Base-by-base conservation (phyloP, 2,329 filamentous ascomycete species). In the Ilyonectria mors-panacis region DNA sequence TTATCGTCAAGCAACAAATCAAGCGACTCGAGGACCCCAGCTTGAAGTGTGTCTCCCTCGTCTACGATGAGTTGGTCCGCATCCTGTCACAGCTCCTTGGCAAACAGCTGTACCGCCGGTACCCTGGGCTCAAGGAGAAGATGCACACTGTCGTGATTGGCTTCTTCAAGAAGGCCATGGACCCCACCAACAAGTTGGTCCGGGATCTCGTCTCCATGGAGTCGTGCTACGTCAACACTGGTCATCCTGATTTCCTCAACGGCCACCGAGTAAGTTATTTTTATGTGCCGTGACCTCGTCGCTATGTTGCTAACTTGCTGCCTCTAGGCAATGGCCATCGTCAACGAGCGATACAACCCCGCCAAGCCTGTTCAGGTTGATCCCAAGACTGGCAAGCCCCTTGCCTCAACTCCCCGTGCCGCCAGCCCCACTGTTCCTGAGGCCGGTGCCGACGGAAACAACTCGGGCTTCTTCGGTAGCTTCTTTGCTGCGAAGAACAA, bases 401-500 rank as follows among this genome's bases (percentile, higher is more conserved):
- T 99, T 17, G 84, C 87, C 44, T 80, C 87, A 23, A 87, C 88
- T 2, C 94, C 94, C 58, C 91, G 94, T 70, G 90, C 93, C 48
- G 88, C 88, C 62, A 97, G 92, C 78, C 96, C 94, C 8, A 92
- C 91, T 44, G 84, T 94, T 60, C 79, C 82, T 57, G 84, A 90
- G 48, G 73, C 79, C 47, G 82, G 85, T 50, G 83, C 82, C 30
- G 82, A 81, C 68, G 81, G 81, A 60, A 93, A 93, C 78, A 93
- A 93, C 78, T 85, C 88, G 67, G 94, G 95, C 42, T 99, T 99
- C 88, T 99, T 99, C 76, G 96, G 96, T 74, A 97, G 94, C 78
- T 99, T 99, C 89, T 99, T 98, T 79, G 94, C 96, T 12, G 95
- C 94, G 78, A 99, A 98, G 89, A 99, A 98, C 86, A 99, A 98